Base-by-base conservation (phyloP, 352 stramenopile species). In the Plasmopara halstedii region DNA sequence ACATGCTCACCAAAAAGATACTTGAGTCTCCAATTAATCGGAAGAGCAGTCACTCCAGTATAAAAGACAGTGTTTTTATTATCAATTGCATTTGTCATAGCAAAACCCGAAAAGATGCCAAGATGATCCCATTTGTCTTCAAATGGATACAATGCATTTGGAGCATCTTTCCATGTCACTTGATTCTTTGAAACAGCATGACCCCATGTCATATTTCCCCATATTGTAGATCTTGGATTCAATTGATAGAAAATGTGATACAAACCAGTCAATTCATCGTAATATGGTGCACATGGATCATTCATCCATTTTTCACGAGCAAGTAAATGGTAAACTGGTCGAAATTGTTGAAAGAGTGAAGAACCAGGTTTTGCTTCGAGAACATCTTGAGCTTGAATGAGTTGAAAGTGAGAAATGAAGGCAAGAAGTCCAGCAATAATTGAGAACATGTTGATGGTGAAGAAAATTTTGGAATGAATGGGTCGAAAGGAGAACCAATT, bases 211-310 rank as follows among this genome's bases (percentile, higher is more conserved):
- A 87, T 85, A 50, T 85, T 83, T 46, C 69, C 71, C 73, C 71
- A 84, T 15, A 59, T 50, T 15, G 73, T 83, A 22, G 48, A 59
- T 23, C 70, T 59, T n/a, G 71, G 67, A 62, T 90, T 87, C 8
- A 46, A 66, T 62, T 88, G 76, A 62, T 87, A 86, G 62, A 90
- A 88, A 58, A 90, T 67, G 62, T 90, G 79, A 46, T 88, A 90
- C 42, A 79, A 52, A 11, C 54, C 59, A 9, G 69, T 85, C 31
- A 48, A 68, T 4, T 56, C 44, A 54, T 88, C 76, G 34, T 71
- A 88, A 58, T 88, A 84, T 29, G 80, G 76, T 0, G 63, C 79
- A 48, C 80, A 88, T 36, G 79, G 79, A 46, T 91, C 79, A 60
- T 91, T 91, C 75, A 87, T 83, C 78, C 78, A 89, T 58, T 89